Conservation (phyloP, 768 basidiomycete species). For the Rhodotorula taiwanensis region DNA sequence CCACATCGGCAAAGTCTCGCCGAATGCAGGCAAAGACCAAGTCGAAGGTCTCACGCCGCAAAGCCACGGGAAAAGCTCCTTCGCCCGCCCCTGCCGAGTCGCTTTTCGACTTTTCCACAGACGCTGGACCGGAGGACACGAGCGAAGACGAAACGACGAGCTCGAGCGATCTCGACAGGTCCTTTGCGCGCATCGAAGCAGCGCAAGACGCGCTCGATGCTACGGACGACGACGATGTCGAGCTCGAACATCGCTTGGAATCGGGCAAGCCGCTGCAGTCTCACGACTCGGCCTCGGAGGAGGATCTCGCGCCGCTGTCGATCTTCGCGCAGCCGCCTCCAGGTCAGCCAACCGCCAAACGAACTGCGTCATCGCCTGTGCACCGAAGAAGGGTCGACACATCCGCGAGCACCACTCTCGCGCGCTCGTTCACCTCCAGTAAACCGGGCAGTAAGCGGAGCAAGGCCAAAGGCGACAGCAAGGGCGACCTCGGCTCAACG, state of each 20-base stretch:
- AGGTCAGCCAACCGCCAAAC: slow-evolving; percentile 10
- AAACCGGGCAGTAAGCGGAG: background rate
- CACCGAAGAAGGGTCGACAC: background rate
- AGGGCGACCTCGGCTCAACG: no score
- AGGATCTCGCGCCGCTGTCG: background rate
- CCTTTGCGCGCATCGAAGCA: background rate
- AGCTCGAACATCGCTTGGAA: background rate
- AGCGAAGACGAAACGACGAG: slow-evolving; percentile 42
- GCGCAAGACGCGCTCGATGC: background rate
- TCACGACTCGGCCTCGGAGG: background rate
- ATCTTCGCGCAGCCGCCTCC: background rate
- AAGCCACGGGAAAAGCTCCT: no score
- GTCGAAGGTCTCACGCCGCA: slow-evolving; percentile 44
- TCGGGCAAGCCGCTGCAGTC: slow-evolving; percentile 39
- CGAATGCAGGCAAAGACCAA: slow-evolving; percentile 43
- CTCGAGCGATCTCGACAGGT: background rate
- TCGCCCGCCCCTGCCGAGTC: background rate
- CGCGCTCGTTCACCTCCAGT: background rate
- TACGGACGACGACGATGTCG: background rate
- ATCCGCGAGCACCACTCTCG: background rate
- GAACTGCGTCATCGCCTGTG: background rate
- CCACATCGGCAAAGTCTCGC: no score
- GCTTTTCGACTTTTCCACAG: background rate
- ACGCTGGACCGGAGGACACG: slow-evolving; percentile 50
- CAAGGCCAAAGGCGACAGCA: no score